Evolutionary conservation across 2,329 filamentous ascomycete species (phyloP).

Genomic region (Pseudocercospora vitis): DNA sequence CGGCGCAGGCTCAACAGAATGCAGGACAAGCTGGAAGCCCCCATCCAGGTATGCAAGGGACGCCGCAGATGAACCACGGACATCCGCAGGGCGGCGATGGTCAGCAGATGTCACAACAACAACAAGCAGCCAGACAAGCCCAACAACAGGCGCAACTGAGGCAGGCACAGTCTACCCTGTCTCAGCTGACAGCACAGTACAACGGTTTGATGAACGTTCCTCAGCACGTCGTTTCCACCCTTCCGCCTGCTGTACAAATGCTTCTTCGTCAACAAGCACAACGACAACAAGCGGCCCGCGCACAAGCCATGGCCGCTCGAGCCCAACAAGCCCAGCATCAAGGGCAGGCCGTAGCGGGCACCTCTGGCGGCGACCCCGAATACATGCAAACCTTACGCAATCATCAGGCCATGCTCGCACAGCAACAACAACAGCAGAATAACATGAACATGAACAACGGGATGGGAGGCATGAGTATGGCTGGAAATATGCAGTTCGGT

Average conservation of each 20-base stretch:
- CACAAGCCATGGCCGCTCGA: conserved; percentile 28
- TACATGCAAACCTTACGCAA: conserved; percentile 37
- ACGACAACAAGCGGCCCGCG: conserved; percentile 26
- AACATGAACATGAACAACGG: conserved; percentile 18
- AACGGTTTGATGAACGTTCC: conserved; percentile 27
- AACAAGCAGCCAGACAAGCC: conserved; percentile 24
- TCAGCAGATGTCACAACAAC: conserved; percentile 27
- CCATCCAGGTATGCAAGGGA: conserved; percentile 24
- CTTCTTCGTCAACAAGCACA: conserved; percentile 25
- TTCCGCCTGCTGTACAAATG: conserved; percentile 26
- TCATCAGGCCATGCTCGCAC: conserved; percentile 34
- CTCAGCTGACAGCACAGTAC: conserved; percentile 24
- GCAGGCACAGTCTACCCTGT: conserved; percentile 25
- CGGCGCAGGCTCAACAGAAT: conserved; percentile 24
- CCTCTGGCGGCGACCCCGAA: conserved; percentile 31
- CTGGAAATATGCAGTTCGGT: conserved; percentile 24
- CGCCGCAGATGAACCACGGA: conserved; percentile 26
- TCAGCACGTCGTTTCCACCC: conserved; percentile 16
- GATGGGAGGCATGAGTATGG: conserved; percentile 27
- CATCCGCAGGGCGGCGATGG: conserved; percentile 29
- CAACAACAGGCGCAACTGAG: conserved; percentile 25
- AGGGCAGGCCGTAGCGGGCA: conserved; percentile 25
- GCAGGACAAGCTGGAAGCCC: conserved; percentile 22
- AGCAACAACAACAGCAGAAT: conserved; percentile 24
- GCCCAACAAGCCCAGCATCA: conserved; percentile 25